Evolutionary conservation across 805 yeast species (phyloP), one percentile per base, ranked within the genome.

Genomic region (Wickerhamomyces chaumierensis): DNA sequence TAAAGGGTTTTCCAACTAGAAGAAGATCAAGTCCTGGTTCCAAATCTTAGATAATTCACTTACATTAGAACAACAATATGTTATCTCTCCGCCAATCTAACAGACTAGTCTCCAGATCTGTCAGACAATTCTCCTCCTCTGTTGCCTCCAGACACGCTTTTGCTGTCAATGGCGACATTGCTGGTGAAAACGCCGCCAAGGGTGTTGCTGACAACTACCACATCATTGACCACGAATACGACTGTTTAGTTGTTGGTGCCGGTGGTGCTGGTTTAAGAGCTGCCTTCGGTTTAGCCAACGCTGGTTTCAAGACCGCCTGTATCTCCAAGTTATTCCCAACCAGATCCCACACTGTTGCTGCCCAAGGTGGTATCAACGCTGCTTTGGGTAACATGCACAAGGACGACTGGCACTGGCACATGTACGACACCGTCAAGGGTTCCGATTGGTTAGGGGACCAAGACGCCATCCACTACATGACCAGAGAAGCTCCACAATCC

Each of bases 211-310:
- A 76, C 48, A 84, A 87, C 57, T 90, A 92, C 64, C 92, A 86
- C 57, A 80, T 90, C 47, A 80, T 90, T 49, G 97, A 90, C 65
- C 98, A 90, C 63, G 97, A 92, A 63, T 90, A 92, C 65, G 98
- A 90, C 69, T 87, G 96, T 71, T 78, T 90, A 36, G 97, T 90
- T 43, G 87, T 90, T 39, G 98, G 98, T 57, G 98, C 98, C 41
- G 98, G 98, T 57, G 98, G 98, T 62, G 98, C 98, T 36, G 98
- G 98, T 59, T 70, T 90, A 44, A 80, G 98, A 68, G 98, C 98
- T 33, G 97, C 98, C 31, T 92, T 90, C 53, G 98, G 98, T 48
- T 73, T 90, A 42, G 95, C 96, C 42, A 88, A 86, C 58, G 95
- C 94, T 39, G 98, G 98, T 34, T 90, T 72, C 71, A 90, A 92